Conservation (phyloP, 2,329 filamentous ascomycete genomes). For the Talaromyces islandicus region DNA sequence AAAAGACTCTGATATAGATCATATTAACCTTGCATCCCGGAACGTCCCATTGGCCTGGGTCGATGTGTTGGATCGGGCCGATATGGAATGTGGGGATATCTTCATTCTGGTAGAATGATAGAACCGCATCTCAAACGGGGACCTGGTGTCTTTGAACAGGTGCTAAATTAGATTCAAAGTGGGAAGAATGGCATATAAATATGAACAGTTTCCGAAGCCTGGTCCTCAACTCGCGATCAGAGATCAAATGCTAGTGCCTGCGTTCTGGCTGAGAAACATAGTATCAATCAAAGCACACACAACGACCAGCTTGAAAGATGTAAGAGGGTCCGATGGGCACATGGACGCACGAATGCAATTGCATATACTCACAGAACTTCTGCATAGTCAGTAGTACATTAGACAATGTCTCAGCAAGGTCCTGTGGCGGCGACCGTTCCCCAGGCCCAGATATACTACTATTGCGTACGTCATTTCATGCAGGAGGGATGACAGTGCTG, state of each 20-base stretch:
- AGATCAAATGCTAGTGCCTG: background rate
- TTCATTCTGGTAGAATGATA: background rate
- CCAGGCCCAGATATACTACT: background rate
- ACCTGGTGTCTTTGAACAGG: background rate
- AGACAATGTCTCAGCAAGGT: background rate
- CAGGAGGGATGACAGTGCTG: background rate
- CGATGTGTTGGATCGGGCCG: background rate
- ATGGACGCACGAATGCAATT: background rate
- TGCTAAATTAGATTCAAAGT: background rate
- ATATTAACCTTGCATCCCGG: background rate
- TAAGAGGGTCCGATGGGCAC: background rate
- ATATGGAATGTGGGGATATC: slow-evolving; percentile 5
- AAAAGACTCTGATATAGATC: background rate
- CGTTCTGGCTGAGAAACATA: background rate
- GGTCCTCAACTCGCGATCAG: background rate
- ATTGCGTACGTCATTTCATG: background rate
- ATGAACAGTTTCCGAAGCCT: background rate
- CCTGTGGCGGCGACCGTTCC: background rate
- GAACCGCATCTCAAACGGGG: background rate
- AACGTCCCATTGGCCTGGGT: background rate
- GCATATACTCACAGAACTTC: background rate
- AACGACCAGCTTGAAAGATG: background rate
- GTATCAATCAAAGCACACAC: background rate
- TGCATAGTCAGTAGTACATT: background rate
- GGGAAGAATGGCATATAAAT: background rate